A percentile compares a stretch with the other conserved stretches of the same genome.
Evolutionary conservation across 1,284 basidiomycete genomes (phyloP).

Genomic region (Trichosporon sp.): DNA sequence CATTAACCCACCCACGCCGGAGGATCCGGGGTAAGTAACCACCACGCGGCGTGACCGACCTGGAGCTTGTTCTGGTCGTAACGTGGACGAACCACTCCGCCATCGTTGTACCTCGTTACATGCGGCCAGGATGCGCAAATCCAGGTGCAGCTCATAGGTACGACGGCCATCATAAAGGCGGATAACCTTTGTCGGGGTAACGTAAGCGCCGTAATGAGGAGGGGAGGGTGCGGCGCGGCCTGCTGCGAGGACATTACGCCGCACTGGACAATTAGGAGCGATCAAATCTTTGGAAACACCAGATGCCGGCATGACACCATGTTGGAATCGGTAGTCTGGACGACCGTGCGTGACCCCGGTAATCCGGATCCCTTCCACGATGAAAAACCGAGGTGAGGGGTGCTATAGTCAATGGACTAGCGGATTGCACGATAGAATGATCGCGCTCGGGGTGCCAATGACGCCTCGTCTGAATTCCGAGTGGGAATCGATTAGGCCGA

Average conservation of each 20-base stretch:
- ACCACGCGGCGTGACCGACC: background rate
- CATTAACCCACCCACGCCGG: background rate
- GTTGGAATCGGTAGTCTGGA: conserved; percentile 2
- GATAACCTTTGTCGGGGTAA: background rate
- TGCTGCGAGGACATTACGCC: background rate
- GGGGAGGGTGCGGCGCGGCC: background rate
- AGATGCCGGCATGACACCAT: background rate
- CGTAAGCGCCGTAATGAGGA: background rate
- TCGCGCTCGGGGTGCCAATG: background rate
- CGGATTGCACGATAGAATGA: background rate
- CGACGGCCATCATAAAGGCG: background rate
- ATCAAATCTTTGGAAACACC: background rate
- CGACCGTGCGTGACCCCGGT: background rate
- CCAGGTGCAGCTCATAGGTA: background rate
- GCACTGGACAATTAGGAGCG: background rate
- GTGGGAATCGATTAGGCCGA: background rate
- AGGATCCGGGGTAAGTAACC: background rate
- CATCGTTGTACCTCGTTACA: background rate
- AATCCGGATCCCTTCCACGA: background rate
- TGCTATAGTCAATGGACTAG: background rate
- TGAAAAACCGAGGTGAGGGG: background rate
- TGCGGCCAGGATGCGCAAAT: background rate
- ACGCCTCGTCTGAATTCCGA: background rate
- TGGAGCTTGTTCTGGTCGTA: background rate
- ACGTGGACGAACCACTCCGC: background rate